Percentiles rank a stretch among this genome's conserved stretches.
These are phyloP conservation scores for Aspergillus sclerotialis DNA, from an alignment of 2,329 filamentous ascomycete genomes.

Conservation along the genomic window DNA sequence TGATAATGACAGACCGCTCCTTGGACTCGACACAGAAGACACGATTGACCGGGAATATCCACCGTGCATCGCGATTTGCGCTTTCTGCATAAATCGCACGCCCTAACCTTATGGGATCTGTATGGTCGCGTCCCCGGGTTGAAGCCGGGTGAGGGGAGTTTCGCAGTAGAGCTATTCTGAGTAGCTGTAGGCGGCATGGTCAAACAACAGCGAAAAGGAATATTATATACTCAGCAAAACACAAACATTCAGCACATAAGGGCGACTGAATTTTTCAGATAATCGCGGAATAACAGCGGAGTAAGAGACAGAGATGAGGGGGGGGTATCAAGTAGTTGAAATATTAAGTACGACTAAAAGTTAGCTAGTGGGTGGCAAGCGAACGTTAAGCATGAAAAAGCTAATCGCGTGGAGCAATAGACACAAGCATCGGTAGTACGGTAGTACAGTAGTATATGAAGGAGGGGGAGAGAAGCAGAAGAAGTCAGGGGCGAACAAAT, in stretches of 20 bases:
- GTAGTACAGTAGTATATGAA: too few relatives aligned
- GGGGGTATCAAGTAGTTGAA: background rate
- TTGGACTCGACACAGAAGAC: conserved; percentile 53
- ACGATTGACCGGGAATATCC: conserved; percentile 46
- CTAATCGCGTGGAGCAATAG: background rate
- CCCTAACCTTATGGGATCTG: conserved; percentile 55
- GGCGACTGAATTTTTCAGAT: background rate
- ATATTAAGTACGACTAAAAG: background rate
- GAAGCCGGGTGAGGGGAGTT: conserved; percentile 28
- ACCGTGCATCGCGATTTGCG: conserved; percentile 57
- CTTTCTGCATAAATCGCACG: conserved; percentile 53
- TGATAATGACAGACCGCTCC: conserved; percentile 52
- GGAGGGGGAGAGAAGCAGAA: too few relatives aligned
- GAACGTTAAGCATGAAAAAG: background rate
- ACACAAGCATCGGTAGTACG: background rate
- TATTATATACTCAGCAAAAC: background rate
- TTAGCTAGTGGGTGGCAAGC: background rate
- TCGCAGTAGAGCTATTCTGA: conserved; percentile 23
- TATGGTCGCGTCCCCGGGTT: conserved; percentile 48
- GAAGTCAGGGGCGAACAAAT: too few relatives aligned
- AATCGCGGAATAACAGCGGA: background rate
- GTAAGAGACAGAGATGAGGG: background rate
- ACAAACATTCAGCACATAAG: background rate
- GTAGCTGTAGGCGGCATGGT: conserved; percentile 27
- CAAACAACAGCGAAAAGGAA: background rate